These are phyloP conservation scores for Trichoderma brevicompactum DNA, from an alignment of 2,329 filamentous ascomycete species.

Conservation along the genomic window DNA sequence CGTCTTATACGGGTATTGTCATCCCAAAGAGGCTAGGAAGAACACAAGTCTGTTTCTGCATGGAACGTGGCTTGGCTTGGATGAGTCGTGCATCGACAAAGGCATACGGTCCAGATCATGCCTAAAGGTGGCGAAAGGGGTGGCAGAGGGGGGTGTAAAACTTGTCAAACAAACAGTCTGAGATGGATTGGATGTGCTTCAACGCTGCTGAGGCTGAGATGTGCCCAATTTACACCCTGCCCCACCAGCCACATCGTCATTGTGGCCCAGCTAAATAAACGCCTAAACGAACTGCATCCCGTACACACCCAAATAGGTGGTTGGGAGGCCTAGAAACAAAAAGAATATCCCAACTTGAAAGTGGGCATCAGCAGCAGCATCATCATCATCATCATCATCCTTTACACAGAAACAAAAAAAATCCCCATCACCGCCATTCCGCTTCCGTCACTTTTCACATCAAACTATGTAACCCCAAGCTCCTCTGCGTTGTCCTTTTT, in stretches of 20 bases:
- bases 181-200: not conserved
- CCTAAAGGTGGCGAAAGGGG: conserved; percentile 8
- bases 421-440: not conserved
- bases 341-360: not conserved
- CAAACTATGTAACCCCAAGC: not conserved
- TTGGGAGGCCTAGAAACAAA: no score
- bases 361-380: not conserved
- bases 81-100: no score
- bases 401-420: not conserved
- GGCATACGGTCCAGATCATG: not conserved
- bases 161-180: not conserved
- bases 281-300: conserved; percentile 20
- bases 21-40: no score
- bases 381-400: not conserved
- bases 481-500: not conserved
- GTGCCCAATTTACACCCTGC: no score
- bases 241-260: conserved; percentile 4
- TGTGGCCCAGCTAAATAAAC: not conserved
- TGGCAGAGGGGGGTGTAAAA: not conserved
- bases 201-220: not conserved
- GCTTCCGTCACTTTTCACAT: not conserved
- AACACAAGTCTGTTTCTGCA: no score
- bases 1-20: no score
- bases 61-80: no score
- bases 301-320: not conserved